Evolutionary conservation across 202 grass and related monocot species (phyloP).

Genomic region (Dendrocalamus latiflorus): DNA sequence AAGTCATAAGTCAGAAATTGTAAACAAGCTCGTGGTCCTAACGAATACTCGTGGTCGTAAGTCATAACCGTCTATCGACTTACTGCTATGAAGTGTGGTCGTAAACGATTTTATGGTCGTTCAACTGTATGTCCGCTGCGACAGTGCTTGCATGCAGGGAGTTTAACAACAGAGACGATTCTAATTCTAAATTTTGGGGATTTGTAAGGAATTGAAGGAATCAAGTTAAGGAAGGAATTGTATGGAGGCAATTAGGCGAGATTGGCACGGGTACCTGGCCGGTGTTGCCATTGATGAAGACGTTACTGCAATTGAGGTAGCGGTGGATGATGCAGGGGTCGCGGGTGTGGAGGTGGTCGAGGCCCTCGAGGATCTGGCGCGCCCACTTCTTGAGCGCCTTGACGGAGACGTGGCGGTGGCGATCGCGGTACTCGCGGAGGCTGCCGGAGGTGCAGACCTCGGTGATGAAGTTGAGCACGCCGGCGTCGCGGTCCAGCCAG

Average conservation of each 20-base stretch:
- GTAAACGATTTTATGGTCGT: too few species aligned
- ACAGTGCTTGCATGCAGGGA: too few species aligned
- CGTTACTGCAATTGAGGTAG: constrained; percentile 96
- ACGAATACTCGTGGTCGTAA: too few species aligned
- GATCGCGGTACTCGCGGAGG: constrained; percentile 75
- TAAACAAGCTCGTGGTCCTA: too few species aligned
- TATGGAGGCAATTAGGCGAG: too few species aligned
- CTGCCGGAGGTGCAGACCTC: constrained; percentile 91
- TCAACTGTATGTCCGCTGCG: too few species aligned
- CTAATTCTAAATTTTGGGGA: neutral
- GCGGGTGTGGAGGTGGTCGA: constrained; percentile 87
- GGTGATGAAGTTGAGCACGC: constrained; percentile 95
- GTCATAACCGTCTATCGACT: too few species aligned
- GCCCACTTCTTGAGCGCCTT: constrained; percentile 98
- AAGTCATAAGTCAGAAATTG: too few species aligned
- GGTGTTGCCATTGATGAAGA: constrained; percentile 99
- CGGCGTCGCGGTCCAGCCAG: constrained; percentile 63
- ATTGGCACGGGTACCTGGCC: constrained; percentile 53
- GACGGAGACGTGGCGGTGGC: constrained; percentile 83
- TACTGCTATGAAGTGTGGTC: too few species aligned
- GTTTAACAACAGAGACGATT: too few species aligned
- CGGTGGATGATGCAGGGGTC: constrained; percentile 98
- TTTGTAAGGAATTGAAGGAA: neutral
- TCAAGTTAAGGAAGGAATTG: neutral
- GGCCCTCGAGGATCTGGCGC: constrained; percentile 67